phyloP scores from a whole-genome alignment of 2,329 filamentous ascomycete genomes.

The Exophiala sp. region DNA sequence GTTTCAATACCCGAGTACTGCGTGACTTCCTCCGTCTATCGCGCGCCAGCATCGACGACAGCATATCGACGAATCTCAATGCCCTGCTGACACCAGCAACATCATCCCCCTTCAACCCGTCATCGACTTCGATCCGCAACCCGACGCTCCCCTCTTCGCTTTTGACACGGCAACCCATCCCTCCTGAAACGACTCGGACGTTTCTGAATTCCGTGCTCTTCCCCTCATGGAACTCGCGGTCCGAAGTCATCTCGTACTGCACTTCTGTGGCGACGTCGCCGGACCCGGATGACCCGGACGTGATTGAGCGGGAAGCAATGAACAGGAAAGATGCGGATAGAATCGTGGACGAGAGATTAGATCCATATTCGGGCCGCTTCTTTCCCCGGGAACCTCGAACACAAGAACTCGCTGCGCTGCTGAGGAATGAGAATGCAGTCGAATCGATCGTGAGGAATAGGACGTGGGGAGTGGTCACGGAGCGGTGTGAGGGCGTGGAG shows the following conservation, averaged over 20 bases:
- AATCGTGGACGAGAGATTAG: conserved; percentile 78
- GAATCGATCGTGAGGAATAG: conserved; percentile 73
- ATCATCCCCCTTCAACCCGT: conserved; percentile 65
- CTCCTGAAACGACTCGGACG: conserved; percentile 55
- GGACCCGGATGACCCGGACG: conserved; percentile 79
- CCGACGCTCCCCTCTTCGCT: conserved; percentile 13
- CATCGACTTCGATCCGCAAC: conserved; percentile 55
- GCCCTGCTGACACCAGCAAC: conserved; percentile 71
- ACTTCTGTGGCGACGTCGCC: conserved; percentile 78
- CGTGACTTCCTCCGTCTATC: conserved; percentile 87
- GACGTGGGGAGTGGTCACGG: conserved; percentile 72
- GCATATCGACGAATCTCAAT: conserved; percentile 88
- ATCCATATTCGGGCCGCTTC: conserved; percentile 83
- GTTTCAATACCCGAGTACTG: conserved; percentile 35
- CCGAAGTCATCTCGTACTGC: conserved; percentile 83
- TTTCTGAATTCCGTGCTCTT: conserved; percentile 80
- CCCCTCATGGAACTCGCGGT: conserved; percentile 77
- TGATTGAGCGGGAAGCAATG: conserved; percentile 63
- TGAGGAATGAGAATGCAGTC: conserved; percentile 67
- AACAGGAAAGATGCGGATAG: conserved; percentile 63
- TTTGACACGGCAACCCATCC: conserved; percentile 18
- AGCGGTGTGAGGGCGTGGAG: conserved; percentile 61
- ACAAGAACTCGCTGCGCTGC: conserved; percentile 69
- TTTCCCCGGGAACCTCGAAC: conserved; percentile 74
- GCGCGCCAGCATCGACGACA: conserved; percentile 79